Evolutionary conservation across 305 asterid species (phyloP).

Genomic region (Fraxinus dipetala): DNA sequence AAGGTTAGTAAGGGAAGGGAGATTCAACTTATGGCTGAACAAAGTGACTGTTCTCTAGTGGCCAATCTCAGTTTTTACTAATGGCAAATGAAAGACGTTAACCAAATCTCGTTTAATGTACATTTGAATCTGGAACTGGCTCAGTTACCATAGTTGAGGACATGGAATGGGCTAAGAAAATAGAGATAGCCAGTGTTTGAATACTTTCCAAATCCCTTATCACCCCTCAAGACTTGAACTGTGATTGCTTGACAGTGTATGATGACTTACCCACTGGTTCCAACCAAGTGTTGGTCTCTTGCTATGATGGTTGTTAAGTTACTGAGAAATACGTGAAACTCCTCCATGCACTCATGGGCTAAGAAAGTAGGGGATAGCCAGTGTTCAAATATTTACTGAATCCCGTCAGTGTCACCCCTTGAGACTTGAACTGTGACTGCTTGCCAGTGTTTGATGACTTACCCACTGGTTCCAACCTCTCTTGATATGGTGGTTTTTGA

Average conservation of each 20-base stretch:
- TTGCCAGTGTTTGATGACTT: not conserved
- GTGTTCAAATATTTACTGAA: not conserved
- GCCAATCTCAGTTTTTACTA: conserved; percentile 5
- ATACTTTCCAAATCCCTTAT: not conserved
- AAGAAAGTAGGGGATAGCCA: not conserved
- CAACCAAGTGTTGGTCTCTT: not conserved
- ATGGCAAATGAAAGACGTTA: conserved; percentile 4
- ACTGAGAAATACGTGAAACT: not conserved
- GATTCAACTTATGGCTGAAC: not conserved
- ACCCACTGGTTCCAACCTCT: not conserved
- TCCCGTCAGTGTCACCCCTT: not conserved
- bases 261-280: not conserved
- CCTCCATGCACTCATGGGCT: not conserved
- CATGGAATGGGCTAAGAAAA: conserved; percentile 3
- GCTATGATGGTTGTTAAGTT: conserved; percentile 1
- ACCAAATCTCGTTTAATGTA: conserved; percentile 1
- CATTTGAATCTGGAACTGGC: not conserved
- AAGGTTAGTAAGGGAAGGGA: not conserved
- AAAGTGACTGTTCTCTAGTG: conserved; percentile 1
- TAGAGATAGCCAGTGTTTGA: not conserved
- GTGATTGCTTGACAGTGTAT: not conserved
- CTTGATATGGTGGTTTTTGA: not conserved
- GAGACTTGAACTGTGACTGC: not conserved
- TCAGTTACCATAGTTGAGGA: conserved; percentile 3
- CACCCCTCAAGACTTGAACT: not conserved